Conservation (phyloP, 2,329 filamentous ascomycete species). For the Cercospora sp. region DNA sequence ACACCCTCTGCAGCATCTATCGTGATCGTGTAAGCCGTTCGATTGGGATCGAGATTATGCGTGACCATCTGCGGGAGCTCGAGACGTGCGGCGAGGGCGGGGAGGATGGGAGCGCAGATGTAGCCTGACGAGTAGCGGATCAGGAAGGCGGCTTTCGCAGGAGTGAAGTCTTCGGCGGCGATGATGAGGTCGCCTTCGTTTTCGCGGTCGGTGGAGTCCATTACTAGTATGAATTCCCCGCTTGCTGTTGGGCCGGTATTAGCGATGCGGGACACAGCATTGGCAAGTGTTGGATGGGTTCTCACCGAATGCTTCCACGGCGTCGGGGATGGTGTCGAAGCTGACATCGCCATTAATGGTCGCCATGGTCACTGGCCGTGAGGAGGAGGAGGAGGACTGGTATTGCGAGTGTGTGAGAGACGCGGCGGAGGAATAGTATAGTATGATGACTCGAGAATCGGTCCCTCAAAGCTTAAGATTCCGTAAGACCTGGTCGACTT, state of each 20-base stretch:
- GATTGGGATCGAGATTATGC: constrained; percentile 75
- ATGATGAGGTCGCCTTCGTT: constrained; percentile 99
- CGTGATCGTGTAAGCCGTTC: constrained; percentile 90
- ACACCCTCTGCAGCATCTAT: constrained; percentile 75
- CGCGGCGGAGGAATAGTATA: not conserved
- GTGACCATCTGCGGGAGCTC: constrained; percentile 86
- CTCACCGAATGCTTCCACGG: constrained; percentile 48
- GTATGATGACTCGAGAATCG: not conserved
- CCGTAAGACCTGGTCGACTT: constrained; percentile 13
- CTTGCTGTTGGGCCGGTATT: constrained; percentile 24
- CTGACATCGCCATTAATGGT: constrained; percentile 35
- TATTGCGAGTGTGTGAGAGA: not conserved
- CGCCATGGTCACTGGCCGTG: constrained; percentile 26
- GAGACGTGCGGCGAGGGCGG: constrained; percentile 67
- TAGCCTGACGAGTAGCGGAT: constrained; percentile 85
- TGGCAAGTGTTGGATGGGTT: not conserved
- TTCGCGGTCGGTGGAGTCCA: constrained; percentile 88
- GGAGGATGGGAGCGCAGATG: constrained; percentile 82
- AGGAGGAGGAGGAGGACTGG: not conserved
- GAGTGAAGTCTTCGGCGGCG: constrained; percentile 78
- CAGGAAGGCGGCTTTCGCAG: constrained; percentile 94
- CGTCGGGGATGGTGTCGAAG: constrained; percentile 51
- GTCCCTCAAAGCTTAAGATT: constrained; percentile 14
- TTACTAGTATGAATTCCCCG: constrained; percentile 92
- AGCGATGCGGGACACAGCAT: not conserved